phyloP scores from a whole-genome alignment of 192 early-diverging fungal species.

The Kappamyces sp. region DNA sequence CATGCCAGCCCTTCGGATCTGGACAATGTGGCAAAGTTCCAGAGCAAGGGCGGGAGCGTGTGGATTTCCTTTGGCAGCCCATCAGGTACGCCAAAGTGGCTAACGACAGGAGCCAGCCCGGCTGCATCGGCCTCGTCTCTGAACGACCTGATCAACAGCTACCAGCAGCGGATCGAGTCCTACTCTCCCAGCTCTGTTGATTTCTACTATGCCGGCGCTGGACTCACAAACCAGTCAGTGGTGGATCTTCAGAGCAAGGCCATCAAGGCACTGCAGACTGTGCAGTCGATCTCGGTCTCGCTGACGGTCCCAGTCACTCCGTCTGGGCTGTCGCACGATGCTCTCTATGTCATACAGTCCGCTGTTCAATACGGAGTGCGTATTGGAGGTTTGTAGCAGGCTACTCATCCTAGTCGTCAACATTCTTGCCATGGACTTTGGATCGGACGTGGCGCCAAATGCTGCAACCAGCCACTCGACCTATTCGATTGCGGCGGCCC shows the following conservation, averaged over 20 bases:
- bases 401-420: conserved; percentile 27
- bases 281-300: conserved; percentile 23
- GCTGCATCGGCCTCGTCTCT: conserved; percentile 17
- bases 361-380: conserved; percentile 22
- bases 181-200: conserved; percentile 34
- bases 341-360: conserved; percentile 20
- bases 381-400: neutral
- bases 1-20: too few species aligned
- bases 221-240: conserved; percentile 17
- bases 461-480: too few species aligned
- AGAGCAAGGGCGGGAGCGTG: conserved; percentile 30
- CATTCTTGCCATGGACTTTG: conserved; percentile 40
- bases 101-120: conserved; percentile 13
- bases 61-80: conserved; percentile 39
- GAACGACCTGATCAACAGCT: conserved; percentile 18
- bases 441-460: neutral
- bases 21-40: too few species aligned
- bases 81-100: neutral
- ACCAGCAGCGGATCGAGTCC: conserved; percentile 31
- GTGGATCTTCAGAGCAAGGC: conserved; percentile 34
- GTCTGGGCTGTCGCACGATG: conserved; percentile 21
- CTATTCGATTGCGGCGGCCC: too few species aligned
- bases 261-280: conserved; percentile 26
- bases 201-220: conserved; percentile 42
- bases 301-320: conserved; percentile 34